phyloP scores from a whole-genome alignment of 1,284 basidiomycete species.

The Austroboletus olivaceoglutinosus region DNA sequence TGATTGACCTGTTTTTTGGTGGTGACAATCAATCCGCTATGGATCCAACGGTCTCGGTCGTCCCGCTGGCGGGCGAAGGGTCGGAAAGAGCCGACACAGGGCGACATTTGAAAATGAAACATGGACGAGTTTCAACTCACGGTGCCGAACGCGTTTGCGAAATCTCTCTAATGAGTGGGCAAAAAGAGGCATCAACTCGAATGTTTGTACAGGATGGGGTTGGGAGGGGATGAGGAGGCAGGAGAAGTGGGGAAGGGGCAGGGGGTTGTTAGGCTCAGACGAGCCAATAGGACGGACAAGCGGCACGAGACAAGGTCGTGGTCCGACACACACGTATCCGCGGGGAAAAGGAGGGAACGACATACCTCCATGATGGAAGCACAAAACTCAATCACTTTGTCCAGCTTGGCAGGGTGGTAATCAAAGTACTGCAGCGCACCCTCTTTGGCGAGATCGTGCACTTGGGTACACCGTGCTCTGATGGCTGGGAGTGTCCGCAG shows the following conservation, averaged over 20 bases:
- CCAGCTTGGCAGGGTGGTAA: conserved; percentile 76
- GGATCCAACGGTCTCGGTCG: neutral
- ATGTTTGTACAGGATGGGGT: neutral
- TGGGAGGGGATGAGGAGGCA: neutral
- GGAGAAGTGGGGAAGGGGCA: neutral
- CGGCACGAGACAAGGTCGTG: neutral
- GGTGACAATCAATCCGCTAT: neutral
- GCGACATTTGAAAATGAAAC: neutral
- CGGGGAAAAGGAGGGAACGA: neutral
- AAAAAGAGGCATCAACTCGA: neutral
- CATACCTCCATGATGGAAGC: conserved; percentile 74
- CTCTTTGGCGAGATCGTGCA: conserved; percentile 73
- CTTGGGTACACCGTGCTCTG: conserved; percentile 77
- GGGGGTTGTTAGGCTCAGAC: neutral
- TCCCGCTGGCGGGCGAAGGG: conserved; percentile 8
- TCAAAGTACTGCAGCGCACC: conserved; percentile 83
- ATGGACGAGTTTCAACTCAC: conserved; percentile 39
- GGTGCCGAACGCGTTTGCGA: conserved; percentile 63
- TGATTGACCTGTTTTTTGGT: neutral
- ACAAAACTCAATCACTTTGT: conserved; percentile 77
- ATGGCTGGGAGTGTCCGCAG: conserved; percentile 87
- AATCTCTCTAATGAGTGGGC: conserved; percentile 66
- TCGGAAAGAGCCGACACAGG: neutral
- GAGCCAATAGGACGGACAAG: neutral
- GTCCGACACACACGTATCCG: neutral